phyloP scores from a whole-genome alignment of 345 rosid genomes.

The Salix suchowensis region DNA sequence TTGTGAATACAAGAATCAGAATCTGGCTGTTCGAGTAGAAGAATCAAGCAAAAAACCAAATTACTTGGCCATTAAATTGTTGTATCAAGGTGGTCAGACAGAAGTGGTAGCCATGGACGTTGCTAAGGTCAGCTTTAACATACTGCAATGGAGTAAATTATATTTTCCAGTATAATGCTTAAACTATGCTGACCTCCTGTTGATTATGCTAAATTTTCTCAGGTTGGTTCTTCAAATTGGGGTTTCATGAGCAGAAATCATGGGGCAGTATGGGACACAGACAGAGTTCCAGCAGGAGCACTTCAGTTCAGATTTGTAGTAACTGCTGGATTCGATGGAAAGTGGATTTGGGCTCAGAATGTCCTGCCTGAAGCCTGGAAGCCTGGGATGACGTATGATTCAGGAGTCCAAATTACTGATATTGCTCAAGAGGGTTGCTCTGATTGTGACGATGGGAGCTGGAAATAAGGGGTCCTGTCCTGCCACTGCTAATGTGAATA shows the following conservation, averaged over 20 bases:
- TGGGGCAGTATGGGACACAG: conserved; percentile 81
- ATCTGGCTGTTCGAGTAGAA: conserved; percentile 76
- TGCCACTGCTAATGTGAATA: not conserved
- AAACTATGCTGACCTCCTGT: not conserved
- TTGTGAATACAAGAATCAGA: conserved; percentile 60
- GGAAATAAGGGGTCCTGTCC: conserved; percentile 33
- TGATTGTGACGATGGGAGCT: conserved; percentile 47
- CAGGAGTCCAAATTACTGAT: conserved; percentile 71
- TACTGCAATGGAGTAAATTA: not conserved
- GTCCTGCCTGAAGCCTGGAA: conserved; percentile 78
- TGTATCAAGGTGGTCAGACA: conserved; percentile 94
- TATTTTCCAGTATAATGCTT: not conserved
- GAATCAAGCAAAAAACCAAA: conserved; percentile 77
- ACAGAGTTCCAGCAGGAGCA: conserved; percentile 63
- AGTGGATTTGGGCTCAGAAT: conserved; percentile 62
- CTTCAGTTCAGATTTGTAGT: conserved; percentile 73
- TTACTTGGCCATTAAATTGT: conserved; percentile 63
- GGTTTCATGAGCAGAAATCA: conserved; percentile 55
- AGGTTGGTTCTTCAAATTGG: conserved; percentile 76
- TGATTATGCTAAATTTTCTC: not conserved
- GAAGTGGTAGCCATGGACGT: conserved; percentile 74
- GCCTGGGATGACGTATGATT: conserved; percentile 49
- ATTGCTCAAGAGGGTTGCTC: conserved; percentile 85
- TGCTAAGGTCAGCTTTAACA: conserved; percentile 39
- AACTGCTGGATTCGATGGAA: conserved; percentile 80